Evolutionary conservation across 352 stramenopile genomes (phyloP), one percentile per base, ranked within the genome.

Genomic region (Thalassiosira sp.): DNA sequence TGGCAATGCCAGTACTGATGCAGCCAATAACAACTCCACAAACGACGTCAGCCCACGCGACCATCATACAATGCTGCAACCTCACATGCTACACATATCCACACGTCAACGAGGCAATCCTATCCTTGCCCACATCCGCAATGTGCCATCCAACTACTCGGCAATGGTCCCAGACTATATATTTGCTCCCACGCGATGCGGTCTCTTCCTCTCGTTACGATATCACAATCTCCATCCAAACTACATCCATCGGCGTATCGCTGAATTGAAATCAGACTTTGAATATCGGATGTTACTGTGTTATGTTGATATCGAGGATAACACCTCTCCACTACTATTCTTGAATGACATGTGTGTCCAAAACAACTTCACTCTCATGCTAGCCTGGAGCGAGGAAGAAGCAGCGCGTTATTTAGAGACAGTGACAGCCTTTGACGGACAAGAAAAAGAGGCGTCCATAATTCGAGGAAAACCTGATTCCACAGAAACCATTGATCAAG

Each of bases 371-470:
- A 98, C 95, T 5, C 77, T 98, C 8, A 90, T 99, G 46, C 78
- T 98, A 31, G 88, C 94, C 7, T 99, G 96, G 96, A 97, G 89
- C 48, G 85, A 91, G 65, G 78, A 94, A 70, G 96, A 99, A 79
- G 94, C 94, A 28, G 96, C 95, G 51, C 86, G 96, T 33, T 99
- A 99, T 76, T 66, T 99, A 7, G 96, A 99, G 89, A 98, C 96
- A 18, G 94, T 97, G 58, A 98, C 98, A 84, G 89, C 91, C 11
- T 97, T 97, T 71, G 95, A 99, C 78, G 95, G 97, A 62, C 98
- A 97, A 77, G 94, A 97, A 82, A 98, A 97, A 77, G 94, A 97
- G 82, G 92, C 95, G 27, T 93, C 90, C 25, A 89, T 94, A 22
- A 98, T 98, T 67, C 95, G 98, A 84, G 52, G 52, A 62, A 95